Evolutionary conservation across 202 grass and related monocot species (phyloP).

Genomic region (Hordeum pubiflorum): DNA sequence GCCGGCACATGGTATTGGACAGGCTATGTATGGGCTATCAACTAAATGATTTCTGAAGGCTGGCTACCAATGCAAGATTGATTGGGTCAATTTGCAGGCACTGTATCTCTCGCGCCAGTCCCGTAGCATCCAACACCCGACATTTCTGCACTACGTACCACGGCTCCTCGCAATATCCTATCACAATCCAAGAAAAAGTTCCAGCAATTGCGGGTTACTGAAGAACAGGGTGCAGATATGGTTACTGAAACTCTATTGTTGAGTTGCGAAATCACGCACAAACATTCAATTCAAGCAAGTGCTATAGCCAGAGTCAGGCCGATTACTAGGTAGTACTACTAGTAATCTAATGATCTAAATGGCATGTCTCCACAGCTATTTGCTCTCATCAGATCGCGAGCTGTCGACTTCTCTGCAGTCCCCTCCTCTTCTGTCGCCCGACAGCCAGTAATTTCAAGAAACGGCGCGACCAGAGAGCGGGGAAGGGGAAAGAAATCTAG

Average conservation of each 20-base stretch:
- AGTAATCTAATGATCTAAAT: too few relatives aligned
- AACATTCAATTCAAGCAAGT: neutral
- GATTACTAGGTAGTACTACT: too few relatives aligned
- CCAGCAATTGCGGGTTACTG: neutral
- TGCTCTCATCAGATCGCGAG: neutral
- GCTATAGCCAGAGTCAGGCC: neutral
- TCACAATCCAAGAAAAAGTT: neutral
- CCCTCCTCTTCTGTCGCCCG: neutral
- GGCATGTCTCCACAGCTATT: too few relatives aligned
- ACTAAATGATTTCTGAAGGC: neutral
- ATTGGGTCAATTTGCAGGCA: neutral
- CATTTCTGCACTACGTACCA: neutral
- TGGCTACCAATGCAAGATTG: slow-evolving; percentile 3
- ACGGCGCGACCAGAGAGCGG: neutral
- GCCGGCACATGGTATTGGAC: neutral
- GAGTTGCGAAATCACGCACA: neutral
- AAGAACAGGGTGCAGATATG: neutral
- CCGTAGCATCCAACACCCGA: neutral
- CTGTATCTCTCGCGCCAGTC: neutral
- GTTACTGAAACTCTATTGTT: neutral
- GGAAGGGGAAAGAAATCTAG: neutral
- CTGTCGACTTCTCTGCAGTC: neutral
- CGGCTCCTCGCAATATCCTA: neutral
- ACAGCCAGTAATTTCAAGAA: neutral
- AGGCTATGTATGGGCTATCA: neutral